A percentile compares a stretch with the other conserved stretches of the same genome.
These are phyloP conservation scores for Saccharomycopsis sp. DNA, from an alignment of 805 yeast genomes.

Conservation along the genomic window DNA sequence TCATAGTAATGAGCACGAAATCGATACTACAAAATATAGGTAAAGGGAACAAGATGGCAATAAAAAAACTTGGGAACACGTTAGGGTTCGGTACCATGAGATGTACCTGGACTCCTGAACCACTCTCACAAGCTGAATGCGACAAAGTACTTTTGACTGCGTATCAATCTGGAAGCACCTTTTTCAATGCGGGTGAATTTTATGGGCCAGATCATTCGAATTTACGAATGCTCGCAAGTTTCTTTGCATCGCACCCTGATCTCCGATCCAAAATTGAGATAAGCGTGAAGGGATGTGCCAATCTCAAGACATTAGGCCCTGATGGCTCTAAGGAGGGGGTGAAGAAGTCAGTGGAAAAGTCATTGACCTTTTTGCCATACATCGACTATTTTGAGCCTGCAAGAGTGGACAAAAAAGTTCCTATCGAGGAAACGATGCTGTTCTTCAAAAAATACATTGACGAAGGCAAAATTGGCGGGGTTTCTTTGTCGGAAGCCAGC, in stretches of 20 bases:
- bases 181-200: conserved; percentile 73
- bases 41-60: no score
- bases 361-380: conserved; percentile 33
- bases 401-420: conserved; percentile 52
- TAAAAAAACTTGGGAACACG: conserved; percentile 1
- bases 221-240: conserved; percentile 49
- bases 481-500: conserved; percentile 69
- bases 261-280: conserved; percentile 48
- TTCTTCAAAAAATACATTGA: conserved; percentile 54
- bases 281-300: conserved; percentile 62
- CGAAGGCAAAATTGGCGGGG: conserved; percentile 58
- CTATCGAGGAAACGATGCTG: conserved; percentile 52
- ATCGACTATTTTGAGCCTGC: conserved; percentile 66
- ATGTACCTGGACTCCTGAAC: conserved; percentile 61
- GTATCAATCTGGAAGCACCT: conserved; percentile 36
- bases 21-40: no score
- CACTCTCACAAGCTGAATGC: conserved; percentile 47
- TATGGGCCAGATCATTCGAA: conserved; percentile 55
- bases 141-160: conserved; percentile 49
- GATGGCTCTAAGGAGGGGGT: conserved; percentile 45
- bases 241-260: conserved; percentile 52
- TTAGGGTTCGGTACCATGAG: conserved; percentile 78
- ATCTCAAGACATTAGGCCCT: conserved; percentile 36
- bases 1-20: no score
- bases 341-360: conserved; percentile 39